A percentile compares a stretch with the other conserved stretches of the same genome.
These are phyloP conservation scores for Bryoerythrophyllum caledonicum DNA, from an alignment of 225 moss, liverwort and hornwort species.

Conservation along the genomic window DNA sequence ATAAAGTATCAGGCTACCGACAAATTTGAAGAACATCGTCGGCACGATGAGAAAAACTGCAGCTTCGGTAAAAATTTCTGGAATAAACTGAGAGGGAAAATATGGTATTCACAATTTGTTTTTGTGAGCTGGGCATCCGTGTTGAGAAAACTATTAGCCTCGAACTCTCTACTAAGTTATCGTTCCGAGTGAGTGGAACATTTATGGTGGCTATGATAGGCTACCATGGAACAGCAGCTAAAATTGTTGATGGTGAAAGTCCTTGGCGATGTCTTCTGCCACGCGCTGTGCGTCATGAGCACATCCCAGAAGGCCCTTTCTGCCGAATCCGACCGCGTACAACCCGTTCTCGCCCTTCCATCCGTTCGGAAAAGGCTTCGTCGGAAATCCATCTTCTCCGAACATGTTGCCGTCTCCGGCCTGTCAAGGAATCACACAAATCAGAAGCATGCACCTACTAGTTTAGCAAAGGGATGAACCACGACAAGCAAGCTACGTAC, in stretches of 20 bases:
- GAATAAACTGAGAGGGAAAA: background rate
- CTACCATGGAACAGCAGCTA: background rate
- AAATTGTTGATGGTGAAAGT: background rate
- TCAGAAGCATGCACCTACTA: background rate
- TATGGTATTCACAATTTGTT: too few species aligned
- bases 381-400: slow-evolving; percentile 24
- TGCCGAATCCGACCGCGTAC: slow-evolving; percentile 32
- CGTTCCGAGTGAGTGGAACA: background rate
- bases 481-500: background rate
- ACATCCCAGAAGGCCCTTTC: slow-evolving; percentile 29
- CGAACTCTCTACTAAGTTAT: background rate
- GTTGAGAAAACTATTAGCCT: background rate
- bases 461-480: background rate
- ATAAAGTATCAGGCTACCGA: background rate
- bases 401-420: slow-evolving; percentile 17
- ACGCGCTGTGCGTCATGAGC: slow-evolving; percentile 24
- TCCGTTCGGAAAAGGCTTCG: slow-evolving; percentile 20
- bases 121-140: background rate
- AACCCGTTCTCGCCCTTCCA: slow-evolving; percentile 41
- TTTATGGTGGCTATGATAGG: background rate
- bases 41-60: background rate
- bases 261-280: slow-evolving; percentile 23
- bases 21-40: background rate
- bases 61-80: background rate
- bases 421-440: slow-evolving; percentile 7